Evolutionary conservation across 2,329 filamentous ascomycete species (phyloP), one percentile per base, ranked within the genome.

Genomic region (Metarhizium rileyi): DNA sequence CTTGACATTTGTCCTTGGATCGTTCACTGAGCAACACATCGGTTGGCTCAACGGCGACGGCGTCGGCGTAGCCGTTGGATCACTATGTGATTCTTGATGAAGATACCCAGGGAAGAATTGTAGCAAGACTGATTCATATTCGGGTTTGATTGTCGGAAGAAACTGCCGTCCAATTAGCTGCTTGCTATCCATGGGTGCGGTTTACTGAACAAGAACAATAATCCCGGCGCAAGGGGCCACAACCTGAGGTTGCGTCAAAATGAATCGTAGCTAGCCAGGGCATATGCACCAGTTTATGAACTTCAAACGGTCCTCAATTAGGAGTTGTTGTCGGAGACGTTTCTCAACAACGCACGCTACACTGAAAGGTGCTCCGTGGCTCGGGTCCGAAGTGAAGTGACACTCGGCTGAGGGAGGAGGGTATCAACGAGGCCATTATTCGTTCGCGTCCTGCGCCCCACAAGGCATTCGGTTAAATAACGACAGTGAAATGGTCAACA

Each of bases 321-420:
- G n/a, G n/a, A n/a, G n/a, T n/a, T n/a, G n/a, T n/a, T n/a, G n/a
- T n/a, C n/a, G n/a, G n/a, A n/a, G n/a, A n/a, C n/a, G n/a, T n/a
- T 23, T 27, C 10, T 9, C 9, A 6, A 18, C 26, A 23, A 5
- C n/a, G 18, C 14, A 10, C 23, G 26, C 22, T 25, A 44, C 23
- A 38, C 7, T 20, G 35, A 7, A 18, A 30, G 22, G 16, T 20
- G 20, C 28, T 41, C 45, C 49, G 23, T 48, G 45, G 20, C 41
- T 51, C 49, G 49, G 49, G 26, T 36, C 49, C 49, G 49, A 51
- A 42, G 30, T 44, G 30, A 38, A 41, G 40, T 51, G 30, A 30
- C 40, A 48, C 44, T 48, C 49, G 49, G 49, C 47, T 48, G 33
- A 18, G 27, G 44, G 27, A 10, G 33, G 49, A 41, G 20, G 30